Percentiles rank a stretch among this genome's conserved stretches.
These are phyloP conservation scores for Keithomyces neogunnii DNA, from an alignment of 2,329 filamentous ascomycete genomes.

Conservation along the genomic window DNA sequence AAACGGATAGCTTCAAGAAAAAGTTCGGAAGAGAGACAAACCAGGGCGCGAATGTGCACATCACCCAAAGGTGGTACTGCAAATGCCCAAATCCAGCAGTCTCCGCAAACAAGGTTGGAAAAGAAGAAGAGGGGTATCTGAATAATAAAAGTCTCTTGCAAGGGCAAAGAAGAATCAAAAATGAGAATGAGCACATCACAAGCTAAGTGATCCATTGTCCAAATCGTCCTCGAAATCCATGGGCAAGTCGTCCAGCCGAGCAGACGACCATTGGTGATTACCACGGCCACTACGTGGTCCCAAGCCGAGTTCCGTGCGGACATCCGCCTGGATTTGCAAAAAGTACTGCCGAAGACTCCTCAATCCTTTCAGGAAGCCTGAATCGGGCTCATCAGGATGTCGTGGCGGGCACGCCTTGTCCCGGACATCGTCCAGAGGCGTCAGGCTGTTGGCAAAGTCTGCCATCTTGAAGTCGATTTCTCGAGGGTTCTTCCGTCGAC, in stretches of 20 bases:
- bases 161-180: not conserved
- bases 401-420: constrained; percentile 68
- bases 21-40: not conserved
- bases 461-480: constrained; percentile 93
- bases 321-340: constrained; percentile 74
- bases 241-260: constrained; percentile 13
- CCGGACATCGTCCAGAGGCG: constrained; percentile 64
- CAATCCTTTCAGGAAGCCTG: constrained; percentile 81
- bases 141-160: not conserved
- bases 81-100: not conserved
- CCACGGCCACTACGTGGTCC: constrained; percentile 19
- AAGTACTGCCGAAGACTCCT: constrained; percentile 76
- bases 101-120: not conserved
- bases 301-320: constrained; percentile 46
- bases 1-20: not conserved
- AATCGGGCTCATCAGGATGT: constrained; percentile 72
- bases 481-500: constrained; percentile 39
- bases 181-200: not conserved
- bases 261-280: constrained; percentile 10
- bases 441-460: constrained; percentile 96
- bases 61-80: not conserved
- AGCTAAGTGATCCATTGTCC: constrained; percentile 4
- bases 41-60: not conserved
- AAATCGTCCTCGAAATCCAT: constrained; percentile 20
- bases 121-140: not conserved